A percentile compares a stretch with the other conserved stretches of the same genome.
These are phyloP conservation scores for Rheum nobile DNA, from an alignment of 148 eudicot species.

Conservation along the genomic window DNA sequence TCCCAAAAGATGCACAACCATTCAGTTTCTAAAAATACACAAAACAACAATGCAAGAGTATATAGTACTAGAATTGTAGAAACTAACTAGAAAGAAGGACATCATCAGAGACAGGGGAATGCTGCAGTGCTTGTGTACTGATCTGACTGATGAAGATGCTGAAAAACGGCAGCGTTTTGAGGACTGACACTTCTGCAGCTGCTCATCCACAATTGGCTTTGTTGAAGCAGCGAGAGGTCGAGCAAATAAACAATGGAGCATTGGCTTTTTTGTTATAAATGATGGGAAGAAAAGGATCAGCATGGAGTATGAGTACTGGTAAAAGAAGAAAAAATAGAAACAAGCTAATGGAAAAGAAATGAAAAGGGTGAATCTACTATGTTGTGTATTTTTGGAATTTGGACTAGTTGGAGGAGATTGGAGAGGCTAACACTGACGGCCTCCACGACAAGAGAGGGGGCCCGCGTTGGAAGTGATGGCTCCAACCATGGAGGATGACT, in stretches of 20 bases:
- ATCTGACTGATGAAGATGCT: constrained; percentile 1
- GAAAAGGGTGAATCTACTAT: not conserved
- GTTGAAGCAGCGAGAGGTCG: constrained; percentile 9
- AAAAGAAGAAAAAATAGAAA: not conserved
- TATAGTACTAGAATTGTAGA: too few relatives aligned
- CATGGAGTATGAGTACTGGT: not conserved
- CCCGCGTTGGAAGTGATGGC: constrained; percentile 74
- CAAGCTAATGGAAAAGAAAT: too few relatives aligned
- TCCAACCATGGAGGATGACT: constrained; percentile 77
- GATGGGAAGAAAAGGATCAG: not conserved
- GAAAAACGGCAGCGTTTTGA: too few relatives aligned
- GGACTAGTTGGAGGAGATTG: constrained; percentile 10
- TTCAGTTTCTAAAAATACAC: too few relatives aligned
- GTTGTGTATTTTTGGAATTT: not conserved
- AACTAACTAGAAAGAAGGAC: not conserved
- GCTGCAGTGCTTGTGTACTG: not conserved
- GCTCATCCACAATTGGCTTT: not conserved
- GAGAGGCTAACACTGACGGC: constrained; percentile 55
- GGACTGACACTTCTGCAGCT: constrained; percentile 1
- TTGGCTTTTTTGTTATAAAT: not conserved
- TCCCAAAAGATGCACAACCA: not conserved
- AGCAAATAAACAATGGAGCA: constrained; percentile 11
- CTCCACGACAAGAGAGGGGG: constrained; percentile 61
- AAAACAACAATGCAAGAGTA: too few relatives aligned
- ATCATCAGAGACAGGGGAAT: not conserved